These are phyloP conservation scores for Aegilops tauschii DNA, from an alignment of 176 grass and related monocot species.

Conservation along the genomic window DNA sequence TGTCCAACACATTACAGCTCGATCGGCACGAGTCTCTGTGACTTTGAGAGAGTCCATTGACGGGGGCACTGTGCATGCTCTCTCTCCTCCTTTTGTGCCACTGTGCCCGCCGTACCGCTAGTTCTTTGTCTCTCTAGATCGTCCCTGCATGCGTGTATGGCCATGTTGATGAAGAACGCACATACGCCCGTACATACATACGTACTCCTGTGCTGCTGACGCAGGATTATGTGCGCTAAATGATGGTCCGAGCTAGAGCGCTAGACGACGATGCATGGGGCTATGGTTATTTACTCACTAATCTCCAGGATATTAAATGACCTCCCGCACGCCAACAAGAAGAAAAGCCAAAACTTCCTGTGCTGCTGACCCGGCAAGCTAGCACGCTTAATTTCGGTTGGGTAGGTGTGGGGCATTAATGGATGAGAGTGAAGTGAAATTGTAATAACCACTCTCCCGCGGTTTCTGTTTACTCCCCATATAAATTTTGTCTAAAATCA, in stretches of 20 bases:
- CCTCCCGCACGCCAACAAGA: background rate
- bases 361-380: background rate
- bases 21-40: background rate
- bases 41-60: background rate
- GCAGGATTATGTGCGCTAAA: no score
- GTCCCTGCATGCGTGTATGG: background rate
- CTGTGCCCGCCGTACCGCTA: background rate
- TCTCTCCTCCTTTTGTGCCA: background rate
- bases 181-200: background rate
- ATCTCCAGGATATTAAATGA: background rate
- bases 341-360: background rate
- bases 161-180: background rate
- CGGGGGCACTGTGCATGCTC: background rate
- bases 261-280: background rate
- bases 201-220: background rate
- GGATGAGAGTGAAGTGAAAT: no score
- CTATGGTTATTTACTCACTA: background rate
- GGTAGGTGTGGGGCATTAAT: background rate
- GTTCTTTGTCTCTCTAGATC: background rate
- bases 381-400: background rate
- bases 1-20: slow-evolving; percentile 1
- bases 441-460: no score
- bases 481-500: no score
- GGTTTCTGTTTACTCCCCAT: no score
- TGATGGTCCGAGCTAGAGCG: background rate